Conservation (phyloP, 2,329 filamentous ascomycete genomes). For the Monilinia vaccinii-corymbosi region DNA sequence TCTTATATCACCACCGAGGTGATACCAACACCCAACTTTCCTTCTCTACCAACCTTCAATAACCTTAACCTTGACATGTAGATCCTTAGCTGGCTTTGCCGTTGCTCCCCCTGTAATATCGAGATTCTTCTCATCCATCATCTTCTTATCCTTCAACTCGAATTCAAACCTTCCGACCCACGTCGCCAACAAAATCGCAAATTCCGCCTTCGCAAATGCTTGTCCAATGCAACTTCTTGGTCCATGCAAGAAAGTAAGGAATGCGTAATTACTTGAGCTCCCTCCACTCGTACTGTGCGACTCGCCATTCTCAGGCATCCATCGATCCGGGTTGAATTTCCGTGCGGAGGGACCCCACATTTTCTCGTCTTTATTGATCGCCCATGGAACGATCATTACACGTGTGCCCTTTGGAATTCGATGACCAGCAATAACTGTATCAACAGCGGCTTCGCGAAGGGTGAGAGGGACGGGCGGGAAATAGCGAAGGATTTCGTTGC, state of each 20-base stretch:
- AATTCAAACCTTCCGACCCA: constrained; percentile 70
- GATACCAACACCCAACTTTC: no score
- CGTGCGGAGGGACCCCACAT: constrained; percentile 71
- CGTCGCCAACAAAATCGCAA: constrained; percentile 71
- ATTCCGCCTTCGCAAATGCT: constrained; percentile 73
- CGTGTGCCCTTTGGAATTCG: constrained; percentile 61
- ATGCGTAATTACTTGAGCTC: constrained; percentile 65
- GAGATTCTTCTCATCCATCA: constrained; percentile 57
- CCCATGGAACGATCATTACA: constrained; percentile 54
- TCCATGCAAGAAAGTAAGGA: constrained; percentile 78
- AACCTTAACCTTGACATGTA: constrained; percentile 58
- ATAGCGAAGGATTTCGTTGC: constrained; percentile 67
- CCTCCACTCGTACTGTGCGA: constrained; percentile 51
- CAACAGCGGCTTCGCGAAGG: constrained; percentile 51
- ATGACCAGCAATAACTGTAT: constrained; percentile 57
- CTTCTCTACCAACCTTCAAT: constrained; percentile 54
- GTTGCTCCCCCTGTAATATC: constrained; percentile 64
- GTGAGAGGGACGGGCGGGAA: constrained; percentile 65
- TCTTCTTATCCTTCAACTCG: constrained; percentile 44
- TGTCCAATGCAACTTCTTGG: constrained; percentile 79
- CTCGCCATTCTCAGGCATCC: constrained; percentile 42
- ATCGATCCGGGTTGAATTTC: constrained; percentile 71
- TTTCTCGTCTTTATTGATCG: constrained; percentile 57
- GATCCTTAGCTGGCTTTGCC: constrained; percentile 59
- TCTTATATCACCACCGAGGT: no score